These are phyloP conservation scores for Begonia masoniana DNA, from an alignment of 306 rosid genomes.

Conservation along the genomic window DNA sequence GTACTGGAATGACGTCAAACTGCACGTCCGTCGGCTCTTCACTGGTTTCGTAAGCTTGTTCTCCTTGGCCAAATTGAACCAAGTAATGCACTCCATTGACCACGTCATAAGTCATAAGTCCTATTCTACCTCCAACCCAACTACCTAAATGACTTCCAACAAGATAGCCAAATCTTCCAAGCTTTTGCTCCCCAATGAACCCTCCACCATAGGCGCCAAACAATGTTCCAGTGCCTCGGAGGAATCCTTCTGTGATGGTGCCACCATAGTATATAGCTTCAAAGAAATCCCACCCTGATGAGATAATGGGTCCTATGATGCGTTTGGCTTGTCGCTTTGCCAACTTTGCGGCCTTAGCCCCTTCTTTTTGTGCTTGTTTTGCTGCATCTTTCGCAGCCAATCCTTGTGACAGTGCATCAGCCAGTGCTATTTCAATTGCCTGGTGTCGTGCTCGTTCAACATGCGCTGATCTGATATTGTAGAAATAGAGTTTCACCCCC, in stretches of 20 bases:
- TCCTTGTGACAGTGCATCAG: constrained; percentile 42
- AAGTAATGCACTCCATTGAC: constrained; percentile 57
- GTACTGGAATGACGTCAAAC: constrained; percentile 16
- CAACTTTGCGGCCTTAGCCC: constrained; percentile 65
- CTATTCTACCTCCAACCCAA: constrained; percentile 90
- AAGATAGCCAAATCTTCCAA: constrained; percentile 79
- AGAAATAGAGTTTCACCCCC: constrained; percentile 56
- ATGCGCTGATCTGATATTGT: constrained; percentile 59
- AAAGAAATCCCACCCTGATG: constrained; percentile 84
- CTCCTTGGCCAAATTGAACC: constrained; percentile 25
- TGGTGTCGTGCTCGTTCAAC: constrained; percentile 41
- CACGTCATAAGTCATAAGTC: constrained; percentile 74
- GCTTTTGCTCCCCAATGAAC: constrained; percentile 51
- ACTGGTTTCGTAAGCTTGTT: constrained; percentile 17
- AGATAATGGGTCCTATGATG: constrained; percentile 59
- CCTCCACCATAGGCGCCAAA: constrained; percentile 68
- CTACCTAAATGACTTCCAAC: constrained; percentile 83
- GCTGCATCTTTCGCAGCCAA: constrained; percentile 35
- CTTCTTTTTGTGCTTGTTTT: constrained; percentile 47
- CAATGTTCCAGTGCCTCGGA: constrained; percentile 68
- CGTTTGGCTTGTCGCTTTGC: constrained; percentile 52
- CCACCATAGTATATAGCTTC: constrained; percentile 88
- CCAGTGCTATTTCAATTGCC: constrained; percentile 41
- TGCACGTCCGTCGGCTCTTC: constrained; percentile 17
- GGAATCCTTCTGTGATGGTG: constrained; percentile 44